Percentiles rank a stretch among this genome's conserved stretches.
Conservation (phyloP, 2,329 filamentous ascomycete genomes). For the Colletotrichum sp. region DNA sequence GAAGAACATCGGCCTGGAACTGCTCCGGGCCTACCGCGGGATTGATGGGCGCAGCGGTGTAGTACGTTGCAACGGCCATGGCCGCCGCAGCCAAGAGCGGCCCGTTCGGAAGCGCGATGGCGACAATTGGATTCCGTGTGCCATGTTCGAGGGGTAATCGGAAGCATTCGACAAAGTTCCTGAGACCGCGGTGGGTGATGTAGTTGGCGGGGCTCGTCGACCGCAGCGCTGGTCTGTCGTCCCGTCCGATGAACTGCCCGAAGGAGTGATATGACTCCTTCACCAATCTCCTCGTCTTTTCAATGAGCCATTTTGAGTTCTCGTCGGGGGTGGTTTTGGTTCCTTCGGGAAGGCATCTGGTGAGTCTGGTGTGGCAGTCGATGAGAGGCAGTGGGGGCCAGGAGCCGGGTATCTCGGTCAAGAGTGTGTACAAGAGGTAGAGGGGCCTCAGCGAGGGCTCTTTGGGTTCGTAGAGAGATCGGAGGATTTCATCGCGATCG, state of each 20-base stretch:
- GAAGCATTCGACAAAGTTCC: slow-evolving; percentile 36
- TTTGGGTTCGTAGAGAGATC: slow-evolving; percentile 24
- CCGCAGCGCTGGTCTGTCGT: slow-evolving; percentile 31
- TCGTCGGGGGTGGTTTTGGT: slow-evolving; percentile 30
- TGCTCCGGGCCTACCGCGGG: slow-evolving; percentile 53
- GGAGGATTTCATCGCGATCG: slow-evolving; percentile 20
- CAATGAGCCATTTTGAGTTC: slow-evolving; percentile 19
- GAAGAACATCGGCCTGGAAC: slow-evolving; percentile 53
- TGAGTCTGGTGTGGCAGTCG: slow-evolving; percentile 37
- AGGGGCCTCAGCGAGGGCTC: slow-evolving; percentile 28
- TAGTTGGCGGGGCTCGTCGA: slow-evolving; percentile 25
- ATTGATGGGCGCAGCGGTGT: slow-evolving; percentile 57
- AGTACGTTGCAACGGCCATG: slow-evolving; percentile 53
- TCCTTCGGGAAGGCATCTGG: slow-evolving; percentile 39
- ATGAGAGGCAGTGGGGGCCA: slow-evolving; percentile 34
- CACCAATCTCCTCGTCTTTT: slow-evolving; percentile 25
- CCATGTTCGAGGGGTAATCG: slow-evolving; percentile 27
- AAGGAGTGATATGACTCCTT: slow-evolving; percentile 41
- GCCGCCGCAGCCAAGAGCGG: slow-evolving; percentile 55
- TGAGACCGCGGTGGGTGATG: slow-evolving; percentile 36
- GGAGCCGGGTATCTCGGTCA: slow-evolving; percentile 28
- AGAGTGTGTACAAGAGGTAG: slow-evolving; percentile 26
- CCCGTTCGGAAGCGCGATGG: slow-evolving; percentile 58
- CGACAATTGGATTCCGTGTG: slow-evolving; percentile 46
- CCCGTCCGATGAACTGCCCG: slow-evolving; percentile 36